Evolutionary conservation across 2,329 filamentous ascomycete species (phyloP).

Genomic region (Fusarium falciforme): DNA sequence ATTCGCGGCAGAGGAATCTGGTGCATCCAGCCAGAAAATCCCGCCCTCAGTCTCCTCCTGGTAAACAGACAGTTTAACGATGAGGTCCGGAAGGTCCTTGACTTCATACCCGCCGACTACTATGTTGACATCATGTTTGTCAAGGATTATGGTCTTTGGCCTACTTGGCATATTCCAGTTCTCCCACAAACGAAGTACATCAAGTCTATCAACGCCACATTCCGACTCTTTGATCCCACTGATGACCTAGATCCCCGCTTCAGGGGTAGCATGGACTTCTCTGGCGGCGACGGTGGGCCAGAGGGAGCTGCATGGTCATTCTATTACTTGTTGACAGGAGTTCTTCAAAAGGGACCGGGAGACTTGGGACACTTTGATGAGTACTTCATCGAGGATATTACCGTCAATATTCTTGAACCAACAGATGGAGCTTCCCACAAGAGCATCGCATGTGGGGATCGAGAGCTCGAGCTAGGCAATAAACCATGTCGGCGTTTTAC

Average conservation of each 20-base stretch:
- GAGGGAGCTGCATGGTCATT: background rate
- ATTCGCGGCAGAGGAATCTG: background rate
- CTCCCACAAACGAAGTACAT: slow-evolving; percentile 2
- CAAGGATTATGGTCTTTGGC: slow-evolving; percentile 10
- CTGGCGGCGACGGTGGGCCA: background rate
- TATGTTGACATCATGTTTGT: slow-evolving; percentile 27
- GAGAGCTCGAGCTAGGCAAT: background rate
- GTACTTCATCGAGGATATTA: slow-evolving; percentile 7
- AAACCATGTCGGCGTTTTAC: background rate
- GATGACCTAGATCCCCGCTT: slow-evolving; percentile 2
- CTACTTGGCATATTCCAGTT: slow-evolving; percentile 5
- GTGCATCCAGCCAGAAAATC: background rate
- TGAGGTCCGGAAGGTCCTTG: background rate
- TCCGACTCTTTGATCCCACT: slow-evolving; percentile 21
- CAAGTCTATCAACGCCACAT: background rate
- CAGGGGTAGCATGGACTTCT: background rate
- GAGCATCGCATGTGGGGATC: background rate
- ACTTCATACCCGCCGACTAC: background rate
- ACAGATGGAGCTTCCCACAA: slow-evolving; percentile 4
- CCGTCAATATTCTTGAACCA: slow-evolving; percentile 3
- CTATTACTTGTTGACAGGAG: background rate
- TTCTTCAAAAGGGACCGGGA: slow-evolving; percentile 1
- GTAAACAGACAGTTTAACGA: background rate
- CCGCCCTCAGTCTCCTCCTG: background rate
- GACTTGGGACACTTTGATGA: background rate